Conservation (phyloP, 257 asterid species). For the Penstemon eatonii region DNA sequence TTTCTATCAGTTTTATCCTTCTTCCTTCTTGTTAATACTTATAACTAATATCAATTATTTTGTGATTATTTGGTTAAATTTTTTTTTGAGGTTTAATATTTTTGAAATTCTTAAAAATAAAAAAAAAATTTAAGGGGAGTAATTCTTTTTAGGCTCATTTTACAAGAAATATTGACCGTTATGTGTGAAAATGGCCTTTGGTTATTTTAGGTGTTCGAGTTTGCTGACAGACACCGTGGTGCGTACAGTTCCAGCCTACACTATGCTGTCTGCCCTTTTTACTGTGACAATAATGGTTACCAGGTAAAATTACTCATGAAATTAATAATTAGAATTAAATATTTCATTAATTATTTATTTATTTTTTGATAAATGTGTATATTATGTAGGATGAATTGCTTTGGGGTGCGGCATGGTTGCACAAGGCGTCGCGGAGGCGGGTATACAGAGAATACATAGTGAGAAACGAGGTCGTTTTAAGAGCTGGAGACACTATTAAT, state of each 20-base stretch:
- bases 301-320: slow-evolving; percentile 41
- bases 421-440: slow-evolving; percentile 81
- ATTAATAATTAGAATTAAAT: background rate
- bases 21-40: too few species aligned
- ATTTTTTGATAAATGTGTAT: background rate
- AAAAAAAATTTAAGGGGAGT: too few species aligned
- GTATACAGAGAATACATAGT: slow-evolving; percentile 73
- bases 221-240: slow-evolving; percentile 88
- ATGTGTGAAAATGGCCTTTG: slow-evolving; percentile 20
- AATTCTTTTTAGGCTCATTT: background rate
- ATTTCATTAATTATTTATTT: too few species aligned
- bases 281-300: slow-evolving; percentile 82
- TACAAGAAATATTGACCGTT: slow-evolving; percentile 31
- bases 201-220: slow-evolving; percentile 68
- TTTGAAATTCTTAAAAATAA: too few species aligned
- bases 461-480: slow-evolving; percentile 63
- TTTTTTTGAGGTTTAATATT: too few species aligned
- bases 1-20: too few species aligned
- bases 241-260: slow-evolving; percentile 74
- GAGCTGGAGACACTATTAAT: slow-evolving; percentile 88
- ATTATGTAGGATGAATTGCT: slow-evolving; percentile 65
- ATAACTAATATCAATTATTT: too few species aligned
- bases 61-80: too few species aligned
- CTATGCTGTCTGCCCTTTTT: slow-evolving; percentile 82
- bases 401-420: slow-evolving; percentile 96